phyloP scores from a whole-genome alignment of 2,329 filamentous ascomycete genomes.

The Periglandula ipomoeae region DNA sequence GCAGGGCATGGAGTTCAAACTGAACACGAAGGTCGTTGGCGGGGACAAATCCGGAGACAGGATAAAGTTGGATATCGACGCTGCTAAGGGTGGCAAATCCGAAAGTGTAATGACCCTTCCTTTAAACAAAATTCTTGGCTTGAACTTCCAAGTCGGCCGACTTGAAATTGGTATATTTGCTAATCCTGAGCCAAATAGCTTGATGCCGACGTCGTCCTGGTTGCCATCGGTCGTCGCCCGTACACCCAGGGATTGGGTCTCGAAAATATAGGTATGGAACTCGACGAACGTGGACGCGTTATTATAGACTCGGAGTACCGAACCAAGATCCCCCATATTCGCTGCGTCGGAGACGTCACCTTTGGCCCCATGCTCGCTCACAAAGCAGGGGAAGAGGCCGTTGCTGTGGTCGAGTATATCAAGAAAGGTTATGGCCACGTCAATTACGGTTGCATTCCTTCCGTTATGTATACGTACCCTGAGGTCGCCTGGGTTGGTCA shows the following conservation, averaged over 20 bases:
- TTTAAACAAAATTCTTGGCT: neutral
- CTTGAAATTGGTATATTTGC: constrained; percentile 1
- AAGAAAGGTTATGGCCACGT: constrained; percentile 97
- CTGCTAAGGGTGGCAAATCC: constrained; percentile 91
- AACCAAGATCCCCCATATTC: constrained; percentile 95
- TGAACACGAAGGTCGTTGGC: constrained; percentile 85
- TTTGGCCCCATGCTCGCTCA: constrained; percentile 99
- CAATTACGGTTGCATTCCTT: constrained; percentile 96
- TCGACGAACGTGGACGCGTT: constrained; percentile 86
- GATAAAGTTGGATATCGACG: constrained; percentile 77
- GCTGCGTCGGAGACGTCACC: constrained; percentile 89
- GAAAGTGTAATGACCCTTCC: constrained; percentile 58
- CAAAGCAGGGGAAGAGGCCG: constrained; percentile 97
- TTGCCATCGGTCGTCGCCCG: constrained; percentile 90
- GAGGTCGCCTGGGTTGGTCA: constrained; percentile 98
- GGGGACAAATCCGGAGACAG: constrained; percentile 73
- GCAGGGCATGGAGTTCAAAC: constrained; percentile 98
- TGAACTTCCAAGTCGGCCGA: neutral
- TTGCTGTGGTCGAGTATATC: constrained; percentile 93
- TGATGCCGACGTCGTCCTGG: constrained; percentile 89
- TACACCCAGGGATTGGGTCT: constrained; percentile 88
- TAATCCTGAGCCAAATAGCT: constrained; percentile 48
- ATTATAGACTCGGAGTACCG: constrained; percentile 99
- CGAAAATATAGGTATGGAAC: constrained; percentile 87
- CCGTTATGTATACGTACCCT: constrained; percentile 98